Evolutionary conservation across 768 basidiomycete genomes (phyloP).

Genomic region (Boletellus sp.): DNA sequence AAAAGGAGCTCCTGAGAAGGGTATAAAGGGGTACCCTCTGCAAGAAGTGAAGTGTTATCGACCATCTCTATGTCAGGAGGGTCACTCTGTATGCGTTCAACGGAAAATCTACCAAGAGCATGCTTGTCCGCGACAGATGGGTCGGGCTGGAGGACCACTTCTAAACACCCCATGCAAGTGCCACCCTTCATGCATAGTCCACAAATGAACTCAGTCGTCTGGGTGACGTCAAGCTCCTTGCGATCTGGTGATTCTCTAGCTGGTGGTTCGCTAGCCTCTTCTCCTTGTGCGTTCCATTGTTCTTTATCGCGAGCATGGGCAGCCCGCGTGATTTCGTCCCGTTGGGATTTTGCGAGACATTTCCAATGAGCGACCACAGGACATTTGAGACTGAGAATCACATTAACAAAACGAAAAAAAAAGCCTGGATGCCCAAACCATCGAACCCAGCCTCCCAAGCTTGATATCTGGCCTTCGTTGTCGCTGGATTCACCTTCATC

Average conservation of each 20-base stretch:
- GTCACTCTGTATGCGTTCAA: slow-evolving; percentile 7
- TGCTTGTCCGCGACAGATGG: slow-evolving; percentile 19
- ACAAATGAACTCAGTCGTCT: slow-evolving; percentile 80
- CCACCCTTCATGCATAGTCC: slow-evolving; percentile 71
- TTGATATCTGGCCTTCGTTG: slow-evolving; percentile 46
- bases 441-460: slow-evolving; percentile 78
- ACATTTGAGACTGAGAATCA: slow-evolving; percentile 59
- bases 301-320: slow-evolving; percentile 49
- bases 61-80: slow-evolving; percentile 35
- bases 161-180: slow-evolving; percentile 72
- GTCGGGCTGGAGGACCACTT: slow-evolving; percentile 51
- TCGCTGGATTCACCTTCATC: slow-evolving; percentile 46
- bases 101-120: not conserved
- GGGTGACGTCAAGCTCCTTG: slow-evolving; percentile 41
- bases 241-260: slow-evolving; percentile 42
- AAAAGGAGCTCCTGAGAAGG: slow-evolving; percentile 55
- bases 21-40: slow-evolving; percentile 17
- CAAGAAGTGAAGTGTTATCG: slow-evolving; percentile 19
- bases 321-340: slow-evolving; percentile 70
- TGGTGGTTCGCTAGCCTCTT: slow-evolving; percentile 17
- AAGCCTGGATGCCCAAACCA: slow-evolving; percentile 50
- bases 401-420: slow-evolving; percentile 8
- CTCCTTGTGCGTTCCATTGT: slow-evolving; percentile 33
- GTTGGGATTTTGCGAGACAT: slow-evolving; percentile 62
- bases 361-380: slow-evolving; percentile 75